Conservation (phyloP, 352 stramenopile genomes). For the Globisporangium barbulae region DNA sequence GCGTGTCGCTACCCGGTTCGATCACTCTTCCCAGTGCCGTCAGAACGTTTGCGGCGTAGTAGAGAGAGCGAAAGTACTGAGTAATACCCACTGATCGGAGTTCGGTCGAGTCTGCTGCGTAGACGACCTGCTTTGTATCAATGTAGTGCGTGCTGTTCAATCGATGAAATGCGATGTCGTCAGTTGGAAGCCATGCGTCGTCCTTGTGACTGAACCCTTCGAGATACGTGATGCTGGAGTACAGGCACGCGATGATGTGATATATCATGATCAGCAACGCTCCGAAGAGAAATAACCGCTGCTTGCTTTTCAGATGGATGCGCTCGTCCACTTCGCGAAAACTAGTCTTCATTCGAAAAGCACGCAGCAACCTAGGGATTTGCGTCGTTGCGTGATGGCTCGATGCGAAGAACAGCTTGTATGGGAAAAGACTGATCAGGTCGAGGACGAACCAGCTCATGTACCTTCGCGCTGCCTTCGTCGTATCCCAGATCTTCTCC, state of each 20-base stretch:
- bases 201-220: conserved; percentile 48
- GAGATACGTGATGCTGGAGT: conserved; percentile 57
- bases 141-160: conserved; percentile 39
- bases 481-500: conserved; percentile 59
- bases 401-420: conserved; percentile 25
- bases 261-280: conserved; percentile 53
- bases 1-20: conserved; percentile 44
- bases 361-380: conserved; percentile 37
- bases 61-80: conserved; percentile 65
- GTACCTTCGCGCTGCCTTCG: conserved; percentile 31
- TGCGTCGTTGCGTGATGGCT: conserved; percentile 21
- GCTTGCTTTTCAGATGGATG: conserved; percentile 45
- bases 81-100: conserved; percentile 27
- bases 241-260: conserved; percentile 51
- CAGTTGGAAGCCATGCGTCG: conserved; percentile 45
- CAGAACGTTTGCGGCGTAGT: conserved; percentile 60
- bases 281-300: conserved; percentile 43
- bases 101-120: conserved; percentile 17
- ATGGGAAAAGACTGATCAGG: conserved; percentile 41
- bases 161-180: conserved; percentile 36
- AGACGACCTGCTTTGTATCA: conserved; percentile 21
- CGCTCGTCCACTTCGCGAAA: conserved; percentile 46
- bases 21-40: conserved; percentile 41
- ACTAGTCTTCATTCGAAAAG: conserved; percentile 32
- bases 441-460: conserved; percentile 34